These are phyloP conservation scores for Paraphoma sp. DNA, from an alignment of 2,329 filamentous ascomycete genomes.

Conservation along the genomic window DNA sequence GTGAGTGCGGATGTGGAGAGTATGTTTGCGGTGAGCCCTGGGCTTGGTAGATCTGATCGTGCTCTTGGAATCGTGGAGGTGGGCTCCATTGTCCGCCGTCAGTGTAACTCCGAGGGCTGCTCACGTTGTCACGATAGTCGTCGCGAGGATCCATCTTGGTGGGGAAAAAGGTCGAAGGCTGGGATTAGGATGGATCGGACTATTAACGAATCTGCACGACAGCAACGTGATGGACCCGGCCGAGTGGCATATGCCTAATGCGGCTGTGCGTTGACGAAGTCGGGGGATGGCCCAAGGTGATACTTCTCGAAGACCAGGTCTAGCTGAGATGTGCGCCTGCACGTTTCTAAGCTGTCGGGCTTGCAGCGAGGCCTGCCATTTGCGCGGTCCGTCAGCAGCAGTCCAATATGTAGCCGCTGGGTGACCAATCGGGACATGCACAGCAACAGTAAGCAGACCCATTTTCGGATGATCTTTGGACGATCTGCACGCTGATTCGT, in stretches of 20 bases:
- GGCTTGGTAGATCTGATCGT: constrained; percentile 21
- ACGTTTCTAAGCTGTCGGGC: constrained; percentile 12
- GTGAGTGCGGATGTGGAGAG: constrained; percentile 16
- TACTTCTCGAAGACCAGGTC: constrained; percentile 3
- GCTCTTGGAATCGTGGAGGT: constrained; percentile 28
- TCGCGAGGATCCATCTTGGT: constrained; percentile 22
- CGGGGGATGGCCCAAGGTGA: constrained; percentile 4
- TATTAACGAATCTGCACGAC: constrained; percentile 9
- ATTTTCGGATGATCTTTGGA: neutral
- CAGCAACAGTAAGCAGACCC: constrained; percentile 15
- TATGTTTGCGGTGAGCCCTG: constrained; percentile 9
- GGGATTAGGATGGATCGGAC: constrained; percentile 10
- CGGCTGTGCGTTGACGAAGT: constrained; percentile 12
- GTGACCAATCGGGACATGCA: constrained; percentile 15
- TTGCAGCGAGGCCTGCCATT: constrained; percentile 12
- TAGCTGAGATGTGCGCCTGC: constrained; percentile 18
- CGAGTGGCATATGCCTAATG: constrained; percentile 13
- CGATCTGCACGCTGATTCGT: constrained; percentile 15
- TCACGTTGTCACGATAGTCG: constrained; percentile 18
- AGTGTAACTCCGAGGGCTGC: constrained; percentile 14
- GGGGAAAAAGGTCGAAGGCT: constrained; percentile 5
- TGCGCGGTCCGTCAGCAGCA: constrained; percentile 21
- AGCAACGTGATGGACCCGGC: constrained; percentile 4
- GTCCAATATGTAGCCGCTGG: constrained; percentile 10
- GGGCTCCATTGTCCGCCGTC: constrained; percentile 27